A percentile compares a stretch with the other conserved stretches of the same genome.
phyloP scores from a whole-genome alignment of 768 basidiomycete genomes.

The Amanita exitialis region DNA sequence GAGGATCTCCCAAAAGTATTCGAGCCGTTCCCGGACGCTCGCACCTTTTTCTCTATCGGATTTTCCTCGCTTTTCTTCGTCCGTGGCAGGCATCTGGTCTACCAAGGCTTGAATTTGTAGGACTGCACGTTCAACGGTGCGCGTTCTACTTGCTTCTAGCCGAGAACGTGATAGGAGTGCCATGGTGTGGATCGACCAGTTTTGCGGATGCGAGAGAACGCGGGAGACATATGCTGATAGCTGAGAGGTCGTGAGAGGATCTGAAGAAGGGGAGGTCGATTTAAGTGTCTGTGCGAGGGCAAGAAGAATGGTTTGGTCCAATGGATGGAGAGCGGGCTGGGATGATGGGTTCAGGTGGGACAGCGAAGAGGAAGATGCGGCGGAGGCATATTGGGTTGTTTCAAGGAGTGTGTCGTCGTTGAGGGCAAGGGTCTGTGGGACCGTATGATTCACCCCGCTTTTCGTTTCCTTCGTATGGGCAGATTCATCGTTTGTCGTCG shows the following conservation, averaged over 20 bases:
- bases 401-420: constrained; percentile 97
- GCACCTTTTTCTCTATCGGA: constrained; percentile 42
- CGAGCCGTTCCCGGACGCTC: constrained; percentile 58
- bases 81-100: constrained; percentile 83
- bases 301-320: constrained; percentile 91
- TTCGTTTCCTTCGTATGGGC: background rate
- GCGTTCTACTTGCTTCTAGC: constrained; percentile 77
- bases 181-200: constrained; percentile 97
- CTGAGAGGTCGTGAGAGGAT: constrained; percentile 75
- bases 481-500: constrained; percentile 6
- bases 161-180: constrained; percentile 89
- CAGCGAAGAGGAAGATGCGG: constrained; percentile 19
- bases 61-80: background rate
- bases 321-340: constrained; percentile 82
- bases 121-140: constrained; percentile 88
- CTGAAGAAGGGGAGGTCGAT: constrained; percentile 84
- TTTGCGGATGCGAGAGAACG: constrained; percentile 80
- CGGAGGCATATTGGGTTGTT: constrained; percentile 77
- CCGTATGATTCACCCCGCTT: constrained; percentile 8
- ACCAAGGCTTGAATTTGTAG: constrained; percentile 92
- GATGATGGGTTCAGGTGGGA: constrained; percentile 72
- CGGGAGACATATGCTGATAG: constrained; percentile 89
- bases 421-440: constrained; percentile 75
- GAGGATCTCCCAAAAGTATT: constrained; percentile 70
- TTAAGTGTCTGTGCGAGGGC: constrained; percentile 84